phyloP scores from a whole-genome alignment of 2,329 filamentous ascomycete species.

The Stemphylium beticola region DNA sequence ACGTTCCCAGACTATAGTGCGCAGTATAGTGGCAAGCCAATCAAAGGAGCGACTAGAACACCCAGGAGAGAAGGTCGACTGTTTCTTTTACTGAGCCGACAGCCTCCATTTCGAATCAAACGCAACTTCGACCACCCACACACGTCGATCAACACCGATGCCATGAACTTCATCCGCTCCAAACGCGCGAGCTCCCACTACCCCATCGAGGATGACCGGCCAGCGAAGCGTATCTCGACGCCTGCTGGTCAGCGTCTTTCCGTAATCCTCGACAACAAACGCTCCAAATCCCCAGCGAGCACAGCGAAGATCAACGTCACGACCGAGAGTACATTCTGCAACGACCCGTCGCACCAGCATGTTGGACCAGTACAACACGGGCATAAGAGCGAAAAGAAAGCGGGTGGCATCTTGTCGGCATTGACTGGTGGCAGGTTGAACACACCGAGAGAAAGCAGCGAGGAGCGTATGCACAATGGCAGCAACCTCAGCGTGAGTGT shows the following conservation, averaged over 20 bases:
- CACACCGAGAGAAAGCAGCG: constrained; percentile 40
- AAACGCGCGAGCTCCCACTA: constrained; percentile 33
- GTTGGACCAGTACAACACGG: constrained; percentile 30
- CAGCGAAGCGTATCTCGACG: constrained; percentile 51
- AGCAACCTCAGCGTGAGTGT: constrained; percentile 45
- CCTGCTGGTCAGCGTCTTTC: constrained; percentile 52
- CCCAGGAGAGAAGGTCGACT: not conserved
- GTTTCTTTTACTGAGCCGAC: not conserved
- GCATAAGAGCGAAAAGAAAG: constrained; percentile 20
- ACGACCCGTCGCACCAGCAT: constrained; percentile 34
- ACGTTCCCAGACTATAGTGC: constrained; percentile 7
- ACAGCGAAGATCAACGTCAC: constrained; percentile 33
- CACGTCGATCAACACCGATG: not conserved
- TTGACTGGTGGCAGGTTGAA: constrained; percentile 32
- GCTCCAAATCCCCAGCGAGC: constrained; percentile 24
- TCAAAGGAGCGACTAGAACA: constrained; percentile 1
- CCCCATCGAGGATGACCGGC: constrained; percentile 33
- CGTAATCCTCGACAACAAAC: constrained; percentile 46
- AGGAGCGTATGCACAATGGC: constrained; percentile 31
- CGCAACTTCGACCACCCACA: not conserved
- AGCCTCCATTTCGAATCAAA: not conserved
- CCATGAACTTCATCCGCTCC: constrained; percentile 37
- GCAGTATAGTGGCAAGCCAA: constrained; percentile 14
- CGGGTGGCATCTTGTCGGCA: constrained; percentile 24
- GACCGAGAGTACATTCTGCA: constrained; percentile 38